Percentiles rank a stretch among this genome's conserved stretches.
Evolutionary conservation across 176 grass and related monocot genomes (phyloP).

Genomic region (Pharus latifolius): DNA sequence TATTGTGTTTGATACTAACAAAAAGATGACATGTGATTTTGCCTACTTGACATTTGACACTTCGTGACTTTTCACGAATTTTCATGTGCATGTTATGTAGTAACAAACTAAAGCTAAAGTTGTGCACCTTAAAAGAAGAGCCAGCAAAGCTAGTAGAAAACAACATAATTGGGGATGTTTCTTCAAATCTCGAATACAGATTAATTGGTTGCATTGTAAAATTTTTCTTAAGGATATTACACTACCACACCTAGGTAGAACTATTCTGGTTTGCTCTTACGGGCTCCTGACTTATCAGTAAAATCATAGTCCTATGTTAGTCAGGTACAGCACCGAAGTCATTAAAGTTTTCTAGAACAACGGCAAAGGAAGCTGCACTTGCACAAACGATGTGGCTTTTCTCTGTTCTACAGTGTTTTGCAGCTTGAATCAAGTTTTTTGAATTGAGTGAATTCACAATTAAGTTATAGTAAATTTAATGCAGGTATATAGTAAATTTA

Average conservation of each 20-base stretch:
- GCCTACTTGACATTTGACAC: too few relatives aligned
- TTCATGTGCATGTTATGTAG: too few relatives aligned
- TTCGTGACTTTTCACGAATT: too few relatives aligned
- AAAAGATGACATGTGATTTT: too few relatives aligned
- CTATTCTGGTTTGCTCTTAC: neutral
- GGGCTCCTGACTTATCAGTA: neutral
- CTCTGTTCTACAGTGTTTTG: neutral
- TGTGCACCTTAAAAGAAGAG: too few relatives aligned
- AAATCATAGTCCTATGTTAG: neutral
- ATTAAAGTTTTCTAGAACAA: neutral
- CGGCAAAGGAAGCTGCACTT: too few relatives aligned
- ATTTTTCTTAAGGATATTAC: neutral
- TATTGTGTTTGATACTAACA: too few relatives aligned
- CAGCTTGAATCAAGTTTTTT: neutral
- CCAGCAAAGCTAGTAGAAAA: too few relatives aligned
- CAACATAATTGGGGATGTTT: too few relatives aligned
- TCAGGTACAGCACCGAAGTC: neutral
- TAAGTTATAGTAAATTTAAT: neutral
- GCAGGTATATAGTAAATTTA: neutral
- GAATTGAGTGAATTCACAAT: neutral
- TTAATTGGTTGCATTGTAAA: too few relatives aligned
- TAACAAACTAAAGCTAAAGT: too few relatives aligned
- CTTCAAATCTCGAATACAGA: too few relatives aligned
- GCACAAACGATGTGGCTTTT: neutral
- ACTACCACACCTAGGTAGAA: neutral